Percentiles rank a stretch among this genome's conserved stretches.
Evolutionary conservation across 2,329 filamentous ascomycete genomes (phyloP).

Genomic region (Fusarium longipes): DNA sequence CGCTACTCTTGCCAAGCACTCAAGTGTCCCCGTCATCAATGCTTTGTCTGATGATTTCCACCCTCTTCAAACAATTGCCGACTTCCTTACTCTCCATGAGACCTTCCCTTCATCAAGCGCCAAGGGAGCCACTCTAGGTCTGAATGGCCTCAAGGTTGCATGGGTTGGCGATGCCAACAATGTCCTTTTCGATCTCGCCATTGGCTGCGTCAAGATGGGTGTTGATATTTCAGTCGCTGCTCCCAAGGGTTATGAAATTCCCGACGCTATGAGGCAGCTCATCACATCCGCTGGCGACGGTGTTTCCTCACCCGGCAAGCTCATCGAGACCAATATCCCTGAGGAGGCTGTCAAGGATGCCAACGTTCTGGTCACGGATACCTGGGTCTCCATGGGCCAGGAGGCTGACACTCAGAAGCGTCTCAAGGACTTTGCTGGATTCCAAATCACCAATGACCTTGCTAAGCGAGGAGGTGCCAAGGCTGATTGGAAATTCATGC

Average conservation of each 20-base stretch:
- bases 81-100: constrained; percentile 92
- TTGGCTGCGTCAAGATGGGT: constrained; percentile 87
- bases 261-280: constrained; percentile 75
- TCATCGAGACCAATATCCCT: constrained; percentile 81
- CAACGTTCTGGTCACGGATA: constrained; percentile 93
- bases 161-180: constrained; percentile 99
- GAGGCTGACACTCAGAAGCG: constrained; percentile 84
- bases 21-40: constrained; percentile 85
- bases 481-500: constrained; percentile 96
- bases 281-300: constrained; percentile 73
- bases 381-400: constrained; percentile 98
- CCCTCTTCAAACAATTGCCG: constrained; percentile 92
- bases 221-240: constrained; percentile 89
- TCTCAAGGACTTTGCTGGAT: constrained; percentile 85
- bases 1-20: constrained; percentile 74
- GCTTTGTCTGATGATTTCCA: constrained; percentile 91
- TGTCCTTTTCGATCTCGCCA: constrained; percentile 92
- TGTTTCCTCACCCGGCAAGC: constrained; percentile 69
- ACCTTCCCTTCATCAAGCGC: constrained; percentile 66
- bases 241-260: constrained; percentile 85
- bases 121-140: constrained; percentile 64
- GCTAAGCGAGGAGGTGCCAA: constrained; percentile 88
- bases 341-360: constrained; percentile 88
- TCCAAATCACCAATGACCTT: constrained; percentile 89
- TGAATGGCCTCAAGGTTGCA: constrained; percentile 88